phyloP scores from a whole-genome alignment of 2,329 filamentous ascomycete genomes.

The Elsinoe arachidis region DNA sequence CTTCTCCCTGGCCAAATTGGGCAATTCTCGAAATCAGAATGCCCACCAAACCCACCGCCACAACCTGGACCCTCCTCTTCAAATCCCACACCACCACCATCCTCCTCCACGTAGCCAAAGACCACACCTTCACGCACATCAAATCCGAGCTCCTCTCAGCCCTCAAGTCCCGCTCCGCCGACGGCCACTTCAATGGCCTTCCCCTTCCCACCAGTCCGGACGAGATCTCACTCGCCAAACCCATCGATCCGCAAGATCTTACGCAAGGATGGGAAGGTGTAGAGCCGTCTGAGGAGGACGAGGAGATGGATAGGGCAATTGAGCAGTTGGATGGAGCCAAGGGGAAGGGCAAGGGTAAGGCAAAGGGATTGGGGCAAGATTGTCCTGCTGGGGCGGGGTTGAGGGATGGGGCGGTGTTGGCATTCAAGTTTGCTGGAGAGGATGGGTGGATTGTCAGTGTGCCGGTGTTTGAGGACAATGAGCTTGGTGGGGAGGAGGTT shows the following conservation, averaged over 20 bases:
- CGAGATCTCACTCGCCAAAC: constrained; percentile 35
- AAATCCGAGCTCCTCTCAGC: constrained; percentile 35
- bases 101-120: constrained; percentile 38
- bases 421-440: constrained; percentile 27
- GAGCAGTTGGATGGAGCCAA: constrained; percentile 19
- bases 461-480: constrained; percentile 27
- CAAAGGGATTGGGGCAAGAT: constrained; percentile 27
- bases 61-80: constrained; percentile 37
- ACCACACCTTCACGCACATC: constrained; percentile 32
- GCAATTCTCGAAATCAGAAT: neutral
- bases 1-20: too few relatives aligned
- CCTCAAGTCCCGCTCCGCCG: constrained; percentile 32
- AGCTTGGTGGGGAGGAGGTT: constrained; percentile 20
- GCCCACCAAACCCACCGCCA: constrained; percentile 21
- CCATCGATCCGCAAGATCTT: constrained; percentile 33
- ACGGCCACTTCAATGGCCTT: constrained; percentile 27
- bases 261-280: constrained; percentile 33
- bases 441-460: constrained; percentile 26
- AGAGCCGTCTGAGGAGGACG: constrained; percentile 18
- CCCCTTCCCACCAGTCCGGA: constrained; percentile 31
- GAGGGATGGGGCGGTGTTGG: constrained; percentile 27
- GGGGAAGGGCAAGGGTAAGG: constrained; percentile 35
- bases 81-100: constrained; percentile 40
- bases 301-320: constrained; percentile 23
- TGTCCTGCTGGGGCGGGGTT: constrained; percentile 31